Evolutionary conservation across 352 stramenopile genomes (phyloP).

Genomic region (Discostella stelligera): DNA sequence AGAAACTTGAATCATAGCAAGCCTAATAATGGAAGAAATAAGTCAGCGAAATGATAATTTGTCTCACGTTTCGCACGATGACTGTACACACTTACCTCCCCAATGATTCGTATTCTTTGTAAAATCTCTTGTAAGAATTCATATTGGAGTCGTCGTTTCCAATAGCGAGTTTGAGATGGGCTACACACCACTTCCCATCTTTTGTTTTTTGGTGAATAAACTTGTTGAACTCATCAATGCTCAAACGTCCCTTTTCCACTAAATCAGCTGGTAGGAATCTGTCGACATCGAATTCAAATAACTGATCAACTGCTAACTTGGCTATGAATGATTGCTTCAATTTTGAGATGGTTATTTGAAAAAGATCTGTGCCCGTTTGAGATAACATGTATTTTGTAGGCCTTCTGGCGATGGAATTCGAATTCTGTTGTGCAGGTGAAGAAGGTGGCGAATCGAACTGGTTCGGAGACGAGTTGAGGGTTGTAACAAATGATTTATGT

Average conservation of each 20-base stretch:
- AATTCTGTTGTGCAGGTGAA: constrained; percentile 12
- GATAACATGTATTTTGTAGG: constrained; percentile 31
- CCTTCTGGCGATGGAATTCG: constrained; percentile 4
- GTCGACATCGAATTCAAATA: constrained; percentile 37
- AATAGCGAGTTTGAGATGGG: constrained; percentile 49
- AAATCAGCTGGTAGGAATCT: constrained; percentile 57
- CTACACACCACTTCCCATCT: constrained; percentile 53
- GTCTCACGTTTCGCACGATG: neutral
- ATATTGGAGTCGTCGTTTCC: constrained; percentile 53
- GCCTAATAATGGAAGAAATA: neutral
- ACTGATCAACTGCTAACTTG: constrained; percentile 48
- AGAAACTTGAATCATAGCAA: constrained; percentile 59
- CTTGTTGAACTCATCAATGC: constrained; percentile 67
- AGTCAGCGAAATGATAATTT: neutral
- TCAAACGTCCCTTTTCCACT: constrained; percentile 63
- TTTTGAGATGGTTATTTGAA: constrained; percentile 53
- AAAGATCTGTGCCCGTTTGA: constrained; percentile 49
- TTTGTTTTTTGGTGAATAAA: constrained; percentile 70
- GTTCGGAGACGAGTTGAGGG: constrained; percentile 2
- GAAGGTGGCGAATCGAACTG: constrained; percentile 19
- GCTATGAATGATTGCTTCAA: constrained; percentile 53
- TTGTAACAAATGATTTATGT: constrained; percentile 11
- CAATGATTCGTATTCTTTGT: constrained; percentile 72
- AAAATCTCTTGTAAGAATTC: constrained; percentile 64
- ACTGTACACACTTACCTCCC: constrained; percentile 44